These are phyloP conservation scores for Avena eriantha DNA, from an alignment of 176 grass and related monocot species.

Conservation along the genomic window DNA sequence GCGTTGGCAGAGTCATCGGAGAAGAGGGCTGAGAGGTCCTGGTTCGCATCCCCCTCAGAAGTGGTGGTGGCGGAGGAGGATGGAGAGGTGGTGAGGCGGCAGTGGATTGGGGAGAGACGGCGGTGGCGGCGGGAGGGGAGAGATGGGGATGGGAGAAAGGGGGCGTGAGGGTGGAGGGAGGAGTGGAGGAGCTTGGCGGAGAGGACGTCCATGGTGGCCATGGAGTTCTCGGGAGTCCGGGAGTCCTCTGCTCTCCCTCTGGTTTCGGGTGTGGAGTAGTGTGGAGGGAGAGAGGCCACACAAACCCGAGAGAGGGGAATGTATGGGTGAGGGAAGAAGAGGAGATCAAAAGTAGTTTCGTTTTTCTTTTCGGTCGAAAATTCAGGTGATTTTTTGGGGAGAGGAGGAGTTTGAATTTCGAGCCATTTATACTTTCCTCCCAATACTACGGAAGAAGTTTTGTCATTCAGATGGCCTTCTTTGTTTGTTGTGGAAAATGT, in stretches of 20 bases:
- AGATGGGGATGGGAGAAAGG: not conserved
- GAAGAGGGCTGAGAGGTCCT: conserved; percentile 63
- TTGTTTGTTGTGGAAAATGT: not conserved
- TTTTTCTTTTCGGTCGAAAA: not conserved
- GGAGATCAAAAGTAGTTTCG: not conserved
- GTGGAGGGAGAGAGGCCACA: conserved; percentile 40
- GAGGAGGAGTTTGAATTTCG: not conserved
- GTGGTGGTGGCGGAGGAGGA: conserved; percentile 42
- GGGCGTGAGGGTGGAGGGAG: conserved; percentile 43
- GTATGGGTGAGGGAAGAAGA: conserved; percentile 37
- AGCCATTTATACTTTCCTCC: not conserved
- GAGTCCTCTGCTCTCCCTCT: conserved; percentile 24
- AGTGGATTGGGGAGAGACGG: conserved; percentile 32
- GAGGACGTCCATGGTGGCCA: conserved; percentile 69
- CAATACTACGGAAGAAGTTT: not conserved
- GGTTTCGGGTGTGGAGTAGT: conserved; percentile 48
- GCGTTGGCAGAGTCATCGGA: conserved; percentile 31
- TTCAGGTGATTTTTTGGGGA: not conserved
- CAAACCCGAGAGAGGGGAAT: not conserved
- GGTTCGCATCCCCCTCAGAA: not conserved
- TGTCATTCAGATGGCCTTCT: not conserved
- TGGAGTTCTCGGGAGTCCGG: conserved; percentile 29
- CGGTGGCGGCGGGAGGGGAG: conserved; percentile 39
- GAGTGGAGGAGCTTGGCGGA: conserved; percentile 61
- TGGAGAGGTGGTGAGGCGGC: conserved; percentile 53